Percentiles rank a stretch among this genome's conserved stretches.
These are phyloP conservation scores for Trametes punicea DNA, from an alignment of 768 basidiomycete species.

Conservation along the genomic window DNA sequence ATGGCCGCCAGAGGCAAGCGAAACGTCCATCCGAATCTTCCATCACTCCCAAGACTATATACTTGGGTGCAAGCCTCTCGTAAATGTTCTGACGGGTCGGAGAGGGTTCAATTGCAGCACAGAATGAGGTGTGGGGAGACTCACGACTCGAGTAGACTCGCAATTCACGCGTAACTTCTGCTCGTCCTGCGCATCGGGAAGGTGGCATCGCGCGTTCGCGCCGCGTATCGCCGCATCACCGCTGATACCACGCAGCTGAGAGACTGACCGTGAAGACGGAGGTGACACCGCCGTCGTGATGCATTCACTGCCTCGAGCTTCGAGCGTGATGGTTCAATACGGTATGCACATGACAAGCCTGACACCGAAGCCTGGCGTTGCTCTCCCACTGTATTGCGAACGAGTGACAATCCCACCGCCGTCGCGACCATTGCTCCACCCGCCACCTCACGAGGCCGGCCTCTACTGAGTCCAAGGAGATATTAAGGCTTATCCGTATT, in stretches of 20 bases:
- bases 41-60: neutral
- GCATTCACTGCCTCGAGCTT: neutral
- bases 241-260: neutral
- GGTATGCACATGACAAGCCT: neutral
- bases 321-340: neutral
- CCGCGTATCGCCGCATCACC: neutral
- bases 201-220: neutral
- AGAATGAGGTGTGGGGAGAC: too few species aligned
- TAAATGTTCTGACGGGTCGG: constrained; percentile 7
- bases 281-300: neutral
- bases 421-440: too few species aligned
- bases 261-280: neutral
- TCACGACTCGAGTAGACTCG: neutral
- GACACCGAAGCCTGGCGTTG: neutral
- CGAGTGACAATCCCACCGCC: neutral
- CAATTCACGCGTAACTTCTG: neutral
- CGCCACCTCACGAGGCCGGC: too few species aligned
- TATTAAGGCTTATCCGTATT: neutral
- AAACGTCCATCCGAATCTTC: neutral
- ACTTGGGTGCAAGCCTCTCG: neutral
- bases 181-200: neutral
- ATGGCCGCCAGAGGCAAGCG: neutral
- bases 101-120: neutral
- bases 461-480: too few species aligned
- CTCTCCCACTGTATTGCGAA: neutral